Evolutionary conservation across 192 early-diverging fungal genomes (phyloP).

Genomic region (Mortierella hygrophila): DNA sequence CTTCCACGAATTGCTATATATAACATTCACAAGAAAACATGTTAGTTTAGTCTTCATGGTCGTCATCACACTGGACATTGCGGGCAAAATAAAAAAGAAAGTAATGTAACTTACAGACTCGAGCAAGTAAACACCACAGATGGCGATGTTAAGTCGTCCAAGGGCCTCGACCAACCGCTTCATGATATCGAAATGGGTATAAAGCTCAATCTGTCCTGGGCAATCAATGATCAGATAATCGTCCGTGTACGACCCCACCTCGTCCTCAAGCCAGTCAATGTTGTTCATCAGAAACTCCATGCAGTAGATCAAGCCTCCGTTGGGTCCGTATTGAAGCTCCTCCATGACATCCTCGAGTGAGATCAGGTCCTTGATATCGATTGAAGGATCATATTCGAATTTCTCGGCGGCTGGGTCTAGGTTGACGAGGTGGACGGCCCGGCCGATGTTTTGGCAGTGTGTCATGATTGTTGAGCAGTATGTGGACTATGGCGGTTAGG

Average conservation of each 20-base stretch:
- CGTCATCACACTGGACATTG: not conserved
- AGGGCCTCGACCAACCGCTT: slow-evolving; percentile 79
- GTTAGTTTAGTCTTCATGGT: not conserved
- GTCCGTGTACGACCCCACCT: slow-evolving; percentile 91
- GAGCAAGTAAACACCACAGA: slow-evolving; percentile 94
- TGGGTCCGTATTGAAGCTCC: slow-evolving; percentile 96
- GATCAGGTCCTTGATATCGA: slow-evolving; percentile 95
- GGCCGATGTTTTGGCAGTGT: slow-evolving; percentile 87
- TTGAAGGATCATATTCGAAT: slow-evolving; percentile 93
- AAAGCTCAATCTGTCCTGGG: slow-evolving; percentile 98
- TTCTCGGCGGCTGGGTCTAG: slow-evolving; percentile 97
- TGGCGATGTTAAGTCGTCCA: slow-evolving; percentile 79
- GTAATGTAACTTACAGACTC: slow-evolving; percentile 66
- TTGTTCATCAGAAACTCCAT: slow-evolving; percentile 97
- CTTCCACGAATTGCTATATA: slow-evolving; percentile 89
- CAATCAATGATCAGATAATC: slow-evolving; percentile 98
- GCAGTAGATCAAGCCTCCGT: slow-evolving; percentile 97
- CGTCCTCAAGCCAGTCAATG: slow-evolving; percentile 97
- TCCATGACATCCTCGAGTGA: slow-evolving; percentile 99
- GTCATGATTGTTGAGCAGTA: slow-evolving; percentile 96
- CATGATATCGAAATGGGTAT: slow-evolving; percentile 99
- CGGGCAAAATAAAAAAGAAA: not conserved
- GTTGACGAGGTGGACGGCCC: slow-evolving; percentile 94
- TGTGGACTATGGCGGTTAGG: slow-evolving; percentile 74
- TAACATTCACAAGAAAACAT: not conserved